phyloP scores from a whole-genome alignment of 768 basidiomycete species.

The Sarcodon aspratus region DNA sequence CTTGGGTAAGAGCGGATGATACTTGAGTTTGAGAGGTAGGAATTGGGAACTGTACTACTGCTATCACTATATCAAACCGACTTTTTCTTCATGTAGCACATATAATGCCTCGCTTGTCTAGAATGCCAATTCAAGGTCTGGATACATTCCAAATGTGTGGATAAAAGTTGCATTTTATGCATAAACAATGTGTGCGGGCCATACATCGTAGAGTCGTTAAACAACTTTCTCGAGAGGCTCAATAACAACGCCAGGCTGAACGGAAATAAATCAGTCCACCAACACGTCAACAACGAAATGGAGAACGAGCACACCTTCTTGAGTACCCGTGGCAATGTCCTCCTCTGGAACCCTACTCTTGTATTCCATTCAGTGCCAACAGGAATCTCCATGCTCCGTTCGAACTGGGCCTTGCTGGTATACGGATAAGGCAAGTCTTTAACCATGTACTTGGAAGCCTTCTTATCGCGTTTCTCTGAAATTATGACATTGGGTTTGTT shows the following conservation, averaged over 20 bases:
- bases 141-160: too few relatives aligned
- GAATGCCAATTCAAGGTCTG: too few relatives aligned
- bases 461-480: slow-evolving; percentile 91
- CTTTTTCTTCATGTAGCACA: too few relatives aligned
- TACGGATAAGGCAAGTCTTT: slow-evolving; percentile 93
- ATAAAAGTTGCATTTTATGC: too few relatives aligned
- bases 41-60: too few relatives aligned
- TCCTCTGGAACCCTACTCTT: slow-evolving; percentile 70
- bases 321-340: slow-evolving; percentile 74
- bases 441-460: slow-evolving; percentile 79
- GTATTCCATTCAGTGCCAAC: slow-evolving; percentile 94
- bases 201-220: slow-evolving; percentile 9
- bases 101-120: too few relatives aligned
- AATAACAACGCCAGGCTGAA: slow-evolving; percentile 63
- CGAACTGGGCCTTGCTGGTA: slow-evolving; percentile 88
- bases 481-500: slow-evolving; percentile 86
- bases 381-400: slow-evolving; percentile 70
- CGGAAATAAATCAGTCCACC: background rate
- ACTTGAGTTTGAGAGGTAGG: too few relatives aligned
- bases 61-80: too few relatives aligned
- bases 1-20: slow-evolving; percentile 19
- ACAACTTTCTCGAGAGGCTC: slow-evolving; percentile 51
- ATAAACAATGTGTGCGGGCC: too few relatives aligned
- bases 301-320: slow-evolving; percentile 53
- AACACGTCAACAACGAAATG: background rate